Base-by-base conservation (phyloP, 768 basidiomycete genomes). In the Macrocybe gigantea region DNA sequence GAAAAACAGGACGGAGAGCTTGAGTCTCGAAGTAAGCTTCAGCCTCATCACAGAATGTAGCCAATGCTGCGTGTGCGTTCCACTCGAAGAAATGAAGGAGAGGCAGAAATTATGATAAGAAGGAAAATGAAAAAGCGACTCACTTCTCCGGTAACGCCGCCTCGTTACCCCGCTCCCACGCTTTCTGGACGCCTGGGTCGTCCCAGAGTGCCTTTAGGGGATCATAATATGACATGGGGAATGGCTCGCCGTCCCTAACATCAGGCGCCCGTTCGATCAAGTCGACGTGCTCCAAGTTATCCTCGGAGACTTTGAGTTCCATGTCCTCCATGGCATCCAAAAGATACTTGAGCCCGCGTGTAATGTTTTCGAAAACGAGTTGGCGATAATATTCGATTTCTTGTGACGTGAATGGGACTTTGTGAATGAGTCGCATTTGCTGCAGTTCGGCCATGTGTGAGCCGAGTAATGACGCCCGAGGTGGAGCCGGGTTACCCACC, bases 391-490 rank as follows among this genome's bases (percentile, higher is more conserved):
- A 80, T 65, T 98, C 94, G 35, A 88, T 77, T 64, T 98, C 96
- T 57, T 82, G 77, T 0, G 78, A 44, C 0, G 84, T 79, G 68
- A 96, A 99, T 0, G 89, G 85, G 1, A 91, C 72, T 49, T 82
- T 79, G 67, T 98, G 94, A 43, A 99, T 96, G 35, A 96, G 73
- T 35, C 93, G 84, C 94, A 97, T 98, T 85, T 98, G 93, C 88
- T 93, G 50, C 14, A 15, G 15, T 38, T 6, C n/a, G 29, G 12
- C 10, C n/a, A 32, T 40, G 38, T 32, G n/a, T 14, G 33, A 44
- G 44, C 29, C 37, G 42, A 32, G 47, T 29, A 14, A 1, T 14
- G 33, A 11, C 11, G 31, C 15, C 33, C 4, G 3, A 1, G 7
- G 22, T n/a, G 34, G 15, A n/a, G 39, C 7, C n/a, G 38, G n/a